A percentile compares a stretch with the other conserved stretches of the same genome.
phyloP scores from a whole-genome alignment of 495 filamentous ascomycete species.

The Xylaria scruposa region DNA sequence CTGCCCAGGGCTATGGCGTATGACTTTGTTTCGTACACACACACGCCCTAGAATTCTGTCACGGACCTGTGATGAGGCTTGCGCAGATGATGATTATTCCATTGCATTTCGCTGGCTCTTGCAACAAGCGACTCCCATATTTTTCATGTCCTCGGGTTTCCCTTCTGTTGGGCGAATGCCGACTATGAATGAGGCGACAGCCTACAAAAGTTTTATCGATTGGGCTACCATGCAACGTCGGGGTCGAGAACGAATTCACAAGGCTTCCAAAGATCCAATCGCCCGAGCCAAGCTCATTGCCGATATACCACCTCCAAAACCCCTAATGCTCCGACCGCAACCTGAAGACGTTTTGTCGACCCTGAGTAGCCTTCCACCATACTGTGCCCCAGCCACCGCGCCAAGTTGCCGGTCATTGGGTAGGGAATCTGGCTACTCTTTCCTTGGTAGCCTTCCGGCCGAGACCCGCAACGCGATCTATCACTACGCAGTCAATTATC shows the following conservation, averaged over 20 bases:
- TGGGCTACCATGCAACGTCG: conserved; percentile 35
- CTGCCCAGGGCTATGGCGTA: background rate
- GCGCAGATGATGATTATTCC: conserved; percentile 3
- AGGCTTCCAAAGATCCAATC: conserved; percentile 35
- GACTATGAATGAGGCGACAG: conserved; percentile 2
- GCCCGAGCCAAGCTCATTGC: conserved; percentile 31
- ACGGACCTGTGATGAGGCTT: background rate
- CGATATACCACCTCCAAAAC: conserved; percentile 34
- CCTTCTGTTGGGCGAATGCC: background rate
- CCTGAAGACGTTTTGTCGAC: conserved; percentile 32
- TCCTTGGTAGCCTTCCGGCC: conserved; percentile 38
- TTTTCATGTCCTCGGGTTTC: background rate
- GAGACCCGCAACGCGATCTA: conserved; percentile 48
- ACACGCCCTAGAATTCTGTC: background rate
- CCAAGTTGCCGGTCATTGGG: background rate
- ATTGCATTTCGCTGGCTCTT: background rate
- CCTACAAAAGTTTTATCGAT: conserved; percentile 19
- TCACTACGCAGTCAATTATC: conserved; percentile 35
- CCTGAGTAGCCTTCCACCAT: conserved; percentile 33
- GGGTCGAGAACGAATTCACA: conserved; percentile 36
- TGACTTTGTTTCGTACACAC: background rate
- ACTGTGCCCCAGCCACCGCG: conserved; percentile 28
- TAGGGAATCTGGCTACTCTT: conserved; percentile 25
- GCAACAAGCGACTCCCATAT: background rate
- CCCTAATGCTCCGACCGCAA: conserved; percentile 29